Conservation (phyloP, 345 rosid genomes). For the Noccaea caerulescens region DNA sequence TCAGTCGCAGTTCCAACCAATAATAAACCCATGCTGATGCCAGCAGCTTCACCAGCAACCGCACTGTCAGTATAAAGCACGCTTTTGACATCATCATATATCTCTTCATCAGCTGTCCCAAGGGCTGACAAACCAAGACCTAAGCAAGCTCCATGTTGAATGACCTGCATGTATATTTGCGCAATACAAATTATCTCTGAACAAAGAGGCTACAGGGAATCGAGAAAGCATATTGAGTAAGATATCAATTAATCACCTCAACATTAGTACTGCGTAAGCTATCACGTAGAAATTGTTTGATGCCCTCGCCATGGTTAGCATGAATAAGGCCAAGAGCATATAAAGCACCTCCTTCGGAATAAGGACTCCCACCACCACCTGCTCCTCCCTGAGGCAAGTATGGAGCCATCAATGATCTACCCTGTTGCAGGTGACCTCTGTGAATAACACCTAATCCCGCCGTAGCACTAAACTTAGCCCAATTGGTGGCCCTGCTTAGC, state of each 20-base stretch:
- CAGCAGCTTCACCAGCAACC: slow-evolving; percentile 99
- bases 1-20: slow-evolving; percentile 99
- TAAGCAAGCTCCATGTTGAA: slow-evolving; percentile 99
- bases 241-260: slow-evolving; percentile 60
- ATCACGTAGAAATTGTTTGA: slow-evolving; percentile 93
- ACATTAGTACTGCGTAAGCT: slow-evolving; percentile 86
- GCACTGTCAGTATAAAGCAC: slow-evolving; percentile 92
- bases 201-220: slow-evolving; percentile 25
- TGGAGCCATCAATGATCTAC: slow-evolving; percentile 97
- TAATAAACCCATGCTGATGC: slow-evolving; percentile 95
- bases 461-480: slow-evolving; percentile 99
- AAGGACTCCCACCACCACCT: slow-evolving; percentile 97
- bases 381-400: slow-evolving; percentile 98
- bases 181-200: slow-evolving; percentile 4
- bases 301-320: slow-evolving; percentile 99
- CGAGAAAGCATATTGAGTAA: slow-evolving; percentile 8
- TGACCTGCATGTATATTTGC: slow-evolving; percentile 61
- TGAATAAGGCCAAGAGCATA: slow-evolving; percentile 98
- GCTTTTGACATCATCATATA: slow-evolving; percentile 86
- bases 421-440: slow-evolving; percentile 95
- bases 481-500: slow-evolving; percentile 99
- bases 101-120: slow-evolving; percentile 98
- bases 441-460: slow-evolving; percentile 99
- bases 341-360: slow-evolving; percentile 98
- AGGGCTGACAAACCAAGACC: slow-evolving; percentile 99